Conservation (phyloP, 768 basidiomycete species). For the Termitomyces sp. region DNA sequence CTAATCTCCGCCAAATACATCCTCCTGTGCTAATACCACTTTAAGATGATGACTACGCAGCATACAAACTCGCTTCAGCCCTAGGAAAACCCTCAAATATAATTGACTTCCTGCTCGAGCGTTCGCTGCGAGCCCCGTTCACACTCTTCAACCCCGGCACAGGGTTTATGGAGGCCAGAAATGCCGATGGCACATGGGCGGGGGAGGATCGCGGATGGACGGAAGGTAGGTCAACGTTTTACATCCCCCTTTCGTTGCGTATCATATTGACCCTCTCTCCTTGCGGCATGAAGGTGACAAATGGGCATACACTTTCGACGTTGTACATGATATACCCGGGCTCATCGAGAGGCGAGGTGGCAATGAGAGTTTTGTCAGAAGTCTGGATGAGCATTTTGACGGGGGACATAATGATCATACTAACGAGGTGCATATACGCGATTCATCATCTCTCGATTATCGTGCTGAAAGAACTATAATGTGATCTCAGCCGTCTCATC, state of each 20-base stretch:
- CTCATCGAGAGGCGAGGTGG: constrained; percentile 65
- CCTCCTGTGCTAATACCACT: neutral
- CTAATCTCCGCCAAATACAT: neutral
- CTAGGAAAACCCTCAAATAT: constrained; percentile 48
- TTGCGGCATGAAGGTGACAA: constrained; percentile 31
- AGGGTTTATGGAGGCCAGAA: constrained; percentile 81
- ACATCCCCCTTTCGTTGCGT: neutral
- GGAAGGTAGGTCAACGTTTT: constrained; percentile 44
- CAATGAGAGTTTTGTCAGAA: constrained; percentile 55
- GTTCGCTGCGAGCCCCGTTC: constrained; percentile 53
- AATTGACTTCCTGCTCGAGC: constrained; percentile 41
- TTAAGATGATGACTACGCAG: constrained; percentile 74
- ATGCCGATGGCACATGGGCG: constrained; percentile 65
- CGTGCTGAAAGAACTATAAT: too few species aligned
- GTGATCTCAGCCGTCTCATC: constrained; percentile 63
- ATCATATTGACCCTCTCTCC: too few species aligned
- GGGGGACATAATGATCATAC: constrained; percentile 76
- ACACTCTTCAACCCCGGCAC: constrained; percentile 63
- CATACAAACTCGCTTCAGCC: constrained; percentile 52
- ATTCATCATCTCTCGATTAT: neutral
- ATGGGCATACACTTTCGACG: constrained; percentile 73
- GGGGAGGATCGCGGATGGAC: constrained; percentile 75
- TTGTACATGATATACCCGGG: constrained; percentile 63
- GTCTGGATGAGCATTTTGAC: constrained; percentile 54
- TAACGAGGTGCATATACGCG: constrained; percentile 52